These are phyloP conservation scores for Skeletonema menzelii DNA, from an alignment of 108 stramenopile species.

Conservation along the genomic window DNA sequence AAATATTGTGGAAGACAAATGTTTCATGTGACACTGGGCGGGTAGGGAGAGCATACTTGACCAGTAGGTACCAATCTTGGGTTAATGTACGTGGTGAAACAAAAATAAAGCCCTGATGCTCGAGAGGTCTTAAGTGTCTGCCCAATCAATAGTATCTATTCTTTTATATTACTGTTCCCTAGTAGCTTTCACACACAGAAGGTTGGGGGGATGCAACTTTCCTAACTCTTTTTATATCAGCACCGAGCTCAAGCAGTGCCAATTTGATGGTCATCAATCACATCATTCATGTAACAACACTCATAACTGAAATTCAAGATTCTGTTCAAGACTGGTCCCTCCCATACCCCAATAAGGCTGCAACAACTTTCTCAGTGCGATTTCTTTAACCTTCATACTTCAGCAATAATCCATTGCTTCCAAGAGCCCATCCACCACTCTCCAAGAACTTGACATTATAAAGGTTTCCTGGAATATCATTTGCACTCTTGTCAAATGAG, in stretches of 20 bases:
- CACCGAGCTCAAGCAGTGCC: not conserved
- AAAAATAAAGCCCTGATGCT: too few species aligned
- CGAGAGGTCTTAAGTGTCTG: too few species aligned
- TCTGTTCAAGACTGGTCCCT: too few species aligned
- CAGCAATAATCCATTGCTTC: slow-evolving; percentile 87
- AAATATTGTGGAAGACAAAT: too few species aligned
- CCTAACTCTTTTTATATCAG: not conserved
- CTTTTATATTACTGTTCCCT: not conserved
- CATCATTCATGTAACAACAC: not conserved
- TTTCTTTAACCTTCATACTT: slow-evolving; percentile 69
- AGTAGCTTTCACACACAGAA: not conserved
- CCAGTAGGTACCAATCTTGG: too few species aligned
- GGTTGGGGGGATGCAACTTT: not conserved
- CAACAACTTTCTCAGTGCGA: not conserved
- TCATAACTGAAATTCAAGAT: not conserved
- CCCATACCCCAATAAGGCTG: not conserved
- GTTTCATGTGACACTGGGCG: too few species aligned
- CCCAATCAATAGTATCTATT: not conserved
- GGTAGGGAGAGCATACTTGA: too few species aligned
- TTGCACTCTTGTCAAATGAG: slow-evolving; percentile 89
- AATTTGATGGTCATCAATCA: not conserved
- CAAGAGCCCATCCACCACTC: slow-evolving; percentile 92
- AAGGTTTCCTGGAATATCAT: slow-evolving; percentile 93
- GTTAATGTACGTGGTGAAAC: too few species aligned
- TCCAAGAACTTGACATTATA: slow-evolving; percentile 96